phyloP scores from a whole-genome alignment of 2,329 filamentous ascomycete genomes.

The Apiospora arundinis region DNA sequence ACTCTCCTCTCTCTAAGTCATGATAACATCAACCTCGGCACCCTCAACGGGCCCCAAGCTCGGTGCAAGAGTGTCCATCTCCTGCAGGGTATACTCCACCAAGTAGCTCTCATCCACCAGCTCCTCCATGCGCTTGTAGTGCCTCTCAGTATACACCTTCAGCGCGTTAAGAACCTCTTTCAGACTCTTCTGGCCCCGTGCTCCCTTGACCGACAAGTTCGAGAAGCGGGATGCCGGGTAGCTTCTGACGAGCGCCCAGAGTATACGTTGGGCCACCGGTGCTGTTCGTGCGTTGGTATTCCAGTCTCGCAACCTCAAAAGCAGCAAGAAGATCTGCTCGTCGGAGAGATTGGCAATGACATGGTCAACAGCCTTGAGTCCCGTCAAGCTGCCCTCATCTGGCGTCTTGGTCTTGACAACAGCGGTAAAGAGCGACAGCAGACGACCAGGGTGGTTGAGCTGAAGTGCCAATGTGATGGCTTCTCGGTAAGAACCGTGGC shows the following conservation, averaged over 20 bases:
- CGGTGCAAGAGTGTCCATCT: conserved; percentile 71
- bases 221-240: conserved; percentile 83
- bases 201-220: conserved; percentile 67
- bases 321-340: conserved; percentile 83
- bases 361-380: conserved; percentile 76
- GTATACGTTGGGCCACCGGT: conserved; percentile 81
- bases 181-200: conserved; percentile 67
- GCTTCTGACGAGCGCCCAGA: conserved; percentile 79
- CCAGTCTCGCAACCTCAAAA: conserved; percentile 90
- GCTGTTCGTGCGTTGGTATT: conserved; percentile 94
- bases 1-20: conserved; percentile 19
- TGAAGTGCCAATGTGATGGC: conserved; percentile 91
- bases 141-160: conserved; percentile 88
- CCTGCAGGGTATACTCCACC: conserved; percentile 88
- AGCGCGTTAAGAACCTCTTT: conserved; percentile 89
- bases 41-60: conserved; percentile 9
- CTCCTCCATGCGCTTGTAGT: conserved; percentile 89
- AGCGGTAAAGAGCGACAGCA: conserved; percentile 82
- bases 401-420: conserved; percentile 70
- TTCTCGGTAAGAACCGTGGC: conserved; percentile 85
- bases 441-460: conserved; percentile 89
- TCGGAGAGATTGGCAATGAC: conserved; percentile 81
- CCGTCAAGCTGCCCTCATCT: conserved; percentile 69
- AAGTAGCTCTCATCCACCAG: conserved; percentile 93
- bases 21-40: conserved; percentile 19